These are phyloP conservation scores for Hordeum pubiflorum DNA, from an alignment of 202 grass and related monocot genomes.

Conservation along the genomic window DNA sequence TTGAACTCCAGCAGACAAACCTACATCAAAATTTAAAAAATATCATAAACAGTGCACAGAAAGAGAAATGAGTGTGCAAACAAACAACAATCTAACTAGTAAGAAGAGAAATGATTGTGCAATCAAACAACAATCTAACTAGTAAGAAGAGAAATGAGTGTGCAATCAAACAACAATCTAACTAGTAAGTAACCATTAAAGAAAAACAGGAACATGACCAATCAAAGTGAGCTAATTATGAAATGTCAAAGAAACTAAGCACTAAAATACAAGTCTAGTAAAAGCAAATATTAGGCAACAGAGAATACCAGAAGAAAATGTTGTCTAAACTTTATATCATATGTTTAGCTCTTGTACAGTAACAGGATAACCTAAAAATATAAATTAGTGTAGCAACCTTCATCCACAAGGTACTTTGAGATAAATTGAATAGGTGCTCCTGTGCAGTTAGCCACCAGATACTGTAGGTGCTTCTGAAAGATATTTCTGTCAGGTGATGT, in stretches of 20 bases:
- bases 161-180: background rate
- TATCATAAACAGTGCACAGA: conserved; percentile 10
- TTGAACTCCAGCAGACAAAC: conserved; percentile 50
- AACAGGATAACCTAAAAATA: conserved; percentile 19
- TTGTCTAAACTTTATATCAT: background rate
- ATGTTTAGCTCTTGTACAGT: background rate
- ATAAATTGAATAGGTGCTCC: conserved; percentile 66
- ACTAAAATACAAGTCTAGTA: background rate
- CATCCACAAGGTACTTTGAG: conserved; percentile 74
- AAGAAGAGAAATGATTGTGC: background rate
- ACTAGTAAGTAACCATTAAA: background rate
- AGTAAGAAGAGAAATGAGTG: background rate
- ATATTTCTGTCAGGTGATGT: conserved; percentile 46
- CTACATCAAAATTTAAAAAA: conserved; percentile 31
- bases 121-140: conserved; percentile 3
- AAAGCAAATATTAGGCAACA: background rate
- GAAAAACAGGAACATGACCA: background rate
- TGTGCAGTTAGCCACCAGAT: conserved; percentile 70
- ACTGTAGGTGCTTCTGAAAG: conserved; percentile 69
- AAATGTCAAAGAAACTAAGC: background rate
- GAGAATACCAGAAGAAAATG: background rate
- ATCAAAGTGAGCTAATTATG: background rate
- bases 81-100: background rate
- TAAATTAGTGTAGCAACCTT: conserved; percentile 57
- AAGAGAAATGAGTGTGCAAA: background rate